phyloP scores from a whole-genome alignment of 179 eudicot genomes.

The Spinacia oleracea region DNA sequence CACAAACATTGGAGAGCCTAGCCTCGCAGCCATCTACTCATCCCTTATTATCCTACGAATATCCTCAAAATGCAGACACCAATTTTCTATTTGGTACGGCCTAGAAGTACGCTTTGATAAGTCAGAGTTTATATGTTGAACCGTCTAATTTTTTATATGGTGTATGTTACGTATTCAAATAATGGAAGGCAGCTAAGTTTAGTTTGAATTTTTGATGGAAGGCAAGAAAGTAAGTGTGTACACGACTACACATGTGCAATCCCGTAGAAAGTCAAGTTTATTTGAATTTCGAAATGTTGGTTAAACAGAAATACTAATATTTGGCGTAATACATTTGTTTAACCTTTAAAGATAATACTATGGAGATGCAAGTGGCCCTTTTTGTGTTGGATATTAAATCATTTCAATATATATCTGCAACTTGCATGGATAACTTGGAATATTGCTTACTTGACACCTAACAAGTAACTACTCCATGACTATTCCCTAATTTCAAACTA shows the following conservation, averaged over 20 bases:
- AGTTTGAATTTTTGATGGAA: too few relatives aligned
- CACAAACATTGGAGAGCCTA: too few relatives aligned
- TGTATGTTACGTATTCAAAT: too few relatives aligned
- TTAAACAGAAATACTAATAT: constrained; percentile 12
- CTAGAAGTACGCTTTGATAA: too few relatives aligned
- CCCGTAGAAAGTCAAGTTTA: constrained; percentile 22
- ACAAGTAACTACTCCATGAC: constrained; percentile 31
- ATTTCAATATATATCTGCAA: constrained; percentile 20
- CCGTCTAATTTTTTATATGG: too few relatives aligned
- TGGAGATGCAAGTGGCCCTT: background rate
- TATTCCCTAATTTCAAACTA: background rate
- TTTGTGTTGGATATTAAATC: background rate
- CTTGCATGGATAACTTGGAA: constrained; percentile 22
- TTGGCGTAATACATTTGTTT: background rate
- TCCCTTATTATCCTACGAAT: too few relatives aligned
- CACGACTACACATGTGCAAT: constrained; percentile 15
- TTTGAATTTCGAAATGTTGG: background rate
- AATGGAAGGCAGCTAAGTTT: too few relatives aligned
- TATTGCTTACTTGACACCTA: constrained; percentile 22
- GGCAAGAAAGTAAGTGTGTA: background rate
- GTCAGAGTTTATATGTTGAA: too few relatives aligned
- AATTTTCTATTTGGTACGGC: too few relatives aligned
- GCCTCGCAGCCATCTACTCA: too few relatives aligned
- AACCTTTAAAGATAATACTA: constrained; percentile 14
- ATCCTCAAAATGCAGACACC: too few relatives aligned